These are phyloP conservation scores for Pythium rishiriense DNA, from an alignment of 352 stramenopile genomes.

Conservation along the genomic window DNA sequence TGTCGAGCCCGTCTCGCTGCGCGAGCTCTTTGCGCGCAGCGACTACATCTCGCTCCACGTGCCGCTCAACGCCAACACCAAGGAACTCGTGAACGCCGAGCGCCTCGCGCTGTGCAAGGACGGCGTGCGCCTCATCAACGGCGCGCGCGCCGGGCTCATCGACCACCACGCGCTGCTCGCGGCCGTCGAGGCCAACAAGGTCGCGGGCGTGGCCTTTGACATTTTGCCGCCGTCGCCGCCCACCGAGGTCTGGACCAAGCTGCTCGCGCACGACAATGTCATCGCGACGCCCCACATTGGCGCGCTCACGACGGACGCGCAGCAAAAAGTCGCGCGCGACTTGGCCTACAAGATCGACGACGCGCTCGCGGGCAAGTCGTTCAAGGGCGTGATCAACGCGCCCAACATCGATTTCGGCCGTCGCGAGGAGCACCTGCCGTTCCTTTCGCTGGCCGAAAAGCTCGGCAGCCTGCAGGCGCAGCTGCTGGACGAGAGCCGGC, in stretches of 20 bases:
- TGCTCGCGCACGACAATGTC: constrained; percentile 90
- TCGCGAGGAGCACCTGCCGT: constrained; percentile 77
- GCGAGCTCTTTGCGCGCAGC: constrained; percentile 87
- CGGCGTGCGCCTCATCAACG: constrained; percentile 93
- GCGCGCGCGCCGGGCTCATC: constrained; percentile 92
- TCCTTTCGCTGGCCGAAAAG: constrained; percentile 90
- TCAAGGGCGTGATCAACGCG: constrained; percentile 95
- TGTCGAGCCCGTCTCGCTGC: constrained; percentile 83
- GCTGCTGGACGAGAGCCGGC: constrained; percentile 71
- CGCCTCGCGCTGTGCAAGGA: constrained; percentile 90
- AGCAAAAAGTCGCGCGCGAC: constrained; percentile 91
- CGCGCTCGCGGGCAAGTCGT: constrained; percentile 91
- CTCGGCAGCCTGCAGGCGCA: constrained; percentile 89
- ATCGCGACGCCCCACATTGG: constrained; percentile 95
- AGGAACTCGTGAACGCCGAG: constrained; percentile 86
- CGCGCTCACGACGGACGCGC: constrained; percentile 92
- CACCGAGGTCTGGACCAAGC: constrained; percentile 55
- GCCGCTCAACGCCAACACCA: constrained; percentile 94
- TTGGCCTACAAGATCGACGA: constrained; percentile 91
- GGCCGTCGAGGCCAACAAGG: constrained; percentile 81
- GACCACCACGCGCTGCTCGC: constrained; percentile 90
- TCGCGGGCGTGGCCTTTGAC: constrained; percentile 75
- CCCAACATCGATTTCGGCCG: constrained; percentile 90
- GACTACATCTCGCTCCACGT: constrained; percentile 98
- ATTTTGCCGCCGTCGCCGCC: constrained; percentile 57